Conservation (phyloP, 1,284 basidiomycete species). For the Trametes sp. region DNA sequence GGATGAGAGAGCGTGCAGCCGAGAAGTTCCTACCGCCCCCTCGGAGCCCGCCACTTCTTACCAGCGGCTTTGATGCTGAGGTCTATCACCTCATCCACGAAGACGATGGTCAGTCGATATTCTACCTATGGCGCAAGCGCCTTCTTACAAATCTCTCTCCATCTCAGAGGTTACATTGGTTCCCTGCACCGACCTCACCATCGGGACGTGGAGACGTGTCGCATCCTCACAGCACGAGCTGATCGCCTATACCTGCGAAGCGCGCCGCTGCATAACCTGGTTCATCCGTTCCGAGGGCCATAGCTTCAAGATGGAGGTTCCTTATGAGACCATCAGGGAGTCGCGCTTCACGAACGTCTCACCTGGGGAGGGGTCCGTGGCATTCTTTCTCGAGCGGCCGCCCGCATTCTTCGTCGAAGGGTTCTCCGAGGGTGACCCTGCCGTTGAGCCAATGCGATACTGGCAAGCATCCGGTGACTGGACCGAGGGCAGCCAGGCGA, state of each 20-base stretch:
- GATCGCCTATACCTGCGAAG: conserved; percentile 75
- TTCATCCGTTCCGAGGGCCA: conserved; percentile 75
- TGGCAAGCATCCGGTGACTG: conserved; percentile 79
- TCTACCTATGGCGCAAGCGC: neutral
- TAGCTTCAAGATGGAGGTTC: conserved; percentile 86
- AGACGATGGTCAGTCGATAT: conserved; percentile 60
- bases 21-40: conserved; percentile 48
- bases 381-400: conserved; percentile 68
- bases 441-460: conserved; percentile 47
- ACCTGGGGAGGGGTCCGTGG: conserved; percentile 64
- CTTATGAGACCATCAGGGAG: conserved; percentile 66
- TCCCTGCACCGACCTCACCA: conserved; percentile 74
- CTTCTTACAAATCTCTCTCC: conserved; percentile 3
- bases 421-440: conserved; percentile 41
- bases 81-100: conserved; percentile 74
- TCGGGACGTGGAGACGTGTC: conserved; percentile 81
- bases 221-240: conserved; percentile 69
- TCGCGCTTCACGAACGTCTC: conserved; percentile 63
- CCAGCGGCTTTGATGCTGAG: conserved; percentile 62
- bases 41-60: conserved; percentile 59
- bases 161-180: conserved; percentile 74
- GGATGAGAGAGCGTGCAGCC: conserved; percentile 51
- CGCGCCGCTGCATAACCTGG: conserved; percentile 73
- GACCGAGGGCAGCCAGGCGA: conserved; percentile 79
- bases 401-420: conserved; percentile 74